Base-by-base conservation (phyloP, 139 green algal genomes). In the Chlorella sorokiniana region DNA sequence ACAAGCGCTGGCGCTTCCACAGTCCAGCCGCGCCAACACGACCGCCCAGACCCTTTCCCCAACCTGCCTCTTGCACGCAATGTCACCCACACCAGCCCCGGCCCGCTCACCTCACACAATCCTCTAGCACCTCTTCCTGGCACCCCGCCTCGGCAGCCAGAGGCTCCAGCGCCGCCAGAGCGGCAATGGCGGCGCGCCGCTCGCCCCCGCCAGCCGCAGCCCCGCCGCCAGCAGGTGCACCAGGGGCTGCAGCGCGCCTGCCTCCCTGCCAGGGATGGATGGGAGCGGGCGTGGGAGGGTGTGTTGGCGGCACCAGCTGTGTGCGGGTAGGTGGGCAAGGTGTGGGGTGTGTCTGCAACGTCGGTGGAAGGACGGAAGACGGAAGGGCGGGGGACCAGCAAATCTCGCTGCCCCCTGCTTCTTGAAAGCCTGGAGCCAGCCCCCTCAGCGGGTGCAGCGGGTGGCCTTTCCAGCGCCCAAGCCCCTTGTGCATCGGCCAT, bases 171-270 rank as follows among this genome's bases (percentile, higher is more conserved):
- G 44, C 77, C 63, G 52, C 63, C 77, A 82, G 63, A 3, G 44
- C 77, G 4, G 59, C 59, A 14, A 81, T 33, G 20, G 75, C 75
- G 40, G 75, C 35, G 23, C 65, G 65, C 5, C 78, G 78, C 37
- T 83, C 78, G 48, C 78, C 65, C 65, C 78, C 27, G 78, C 78
- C 51, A 76, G 35, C 65, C 77, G 78, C 48, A 54, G 7, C 3
- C 78, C 65, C 20, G 52, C 51, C 27, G 25, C 4, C 37, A 83
- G 65, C 64, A 83, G 78, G 65, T 83, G 78, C 37, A 68, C 31
- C 78, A 83, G 78, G 22, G 65, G 78, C 14, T 25, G 2, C 65
- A 83, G 33, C 2, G 51, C 65, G 3, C 64, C 67, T 10, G 65
- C 51, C 37, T 69, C 42, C 18, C 77, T 82, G 77, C 42, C 8